These are phyloP conservation scores for Paramecium octaurelia DNA, from an alignment of 73 alveolate species.

Conservation along the genomic window DNA sequence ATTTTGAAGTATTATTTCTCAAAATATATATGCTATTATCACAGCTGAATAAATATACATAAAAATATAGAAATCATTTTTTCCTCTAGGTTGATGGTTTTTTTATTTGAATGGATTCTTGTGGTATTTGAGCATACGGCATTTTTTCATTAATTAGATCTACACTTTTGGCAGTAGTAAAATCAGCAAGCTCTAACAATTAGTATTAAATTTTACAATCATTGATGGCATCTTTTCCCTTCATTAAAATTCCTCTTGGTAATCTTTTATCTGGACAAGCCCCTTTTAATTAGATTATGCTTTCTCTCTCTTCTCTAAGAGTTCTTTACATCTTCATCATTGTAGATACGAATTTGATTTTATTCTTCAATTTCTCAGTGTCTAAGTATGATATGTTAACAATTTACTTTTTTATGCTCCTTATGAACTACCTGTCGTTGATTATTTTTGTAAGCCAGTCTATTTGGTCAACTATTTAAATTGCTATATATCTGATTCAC, in stretches of 20 bases:
- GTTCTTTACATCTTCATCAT: constrained; percentile 73
- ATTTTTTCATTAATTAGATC: constrained; percentile 56
- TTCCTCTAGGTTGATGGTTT: constrained; percentile 4
- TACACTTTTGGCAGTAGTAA: constrained; percentile 42
- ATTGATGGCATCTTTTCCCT: constrained; percentile 81
- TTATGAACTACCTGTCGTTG: background rate
- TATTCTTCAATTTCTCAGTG: constrained; percentile 65
- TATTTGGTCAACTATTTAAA: constrained; percentile 40
- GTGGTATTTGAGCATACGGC: constrained; percentile 10
- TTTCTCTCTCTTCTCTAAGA: constrained; percentile 84
- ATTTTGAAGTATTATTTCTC: background rate
- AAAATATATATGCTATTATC: background rate
- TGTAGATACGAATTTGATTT: constrained; percentile 73
- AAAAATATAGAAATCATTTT: constrained; percentile 18
- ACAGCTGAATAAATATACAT: background rate
- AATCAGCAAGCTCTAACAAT: constrained; percentile 8
- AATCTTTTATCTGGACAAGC: constrained; percentile 85
- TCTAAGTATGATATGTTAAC: background rate
- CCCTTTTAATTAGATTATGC: constrained; percentile 81
- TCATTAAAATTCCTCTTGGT: constrained; percentile 82
- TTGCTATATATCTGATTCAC: constrained; percentile 59
- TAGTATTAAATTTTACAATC: background rate
- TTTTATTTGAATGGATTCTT: constrained; percentile 28
- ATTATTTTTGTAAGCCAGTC: background rate
- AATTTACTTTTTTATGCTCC: background rate